These are phyloP conservation scores for Ophiostoma novo-ulmi DNA, from an alignment of 2,329 filamentous ascomycete species.

Conservation along the genomic window DNA sequence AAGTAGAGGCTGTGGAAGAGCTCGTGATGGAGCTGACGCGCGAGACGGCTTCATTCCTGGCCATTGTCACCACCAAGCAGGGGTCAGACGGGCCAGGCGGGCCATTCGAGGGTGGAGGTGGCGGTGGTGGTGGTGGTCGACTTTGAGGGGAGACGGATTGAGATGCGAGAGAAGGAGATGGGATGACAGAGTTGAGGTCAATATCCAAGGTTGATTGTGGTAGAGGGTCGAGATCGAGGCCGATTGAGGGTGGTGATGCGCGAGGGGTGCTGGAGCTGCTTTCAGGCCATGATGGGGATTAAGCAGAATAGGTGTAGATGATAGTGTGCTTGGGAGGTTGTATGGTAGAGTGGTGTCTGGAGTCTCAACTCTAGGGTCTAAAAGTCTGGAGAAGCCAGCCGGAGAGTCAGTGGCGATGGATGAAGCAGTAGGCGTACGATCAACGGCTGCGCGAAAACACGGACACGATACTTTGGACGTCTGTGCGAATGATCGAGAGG, in stretches of 20 bases:
- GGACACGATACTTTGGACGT: background rate
- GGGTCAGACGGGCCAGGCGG: constrained; percentile 20
- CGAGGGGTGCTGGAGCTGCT: background rate
- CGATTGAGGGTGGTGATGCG: background rate
- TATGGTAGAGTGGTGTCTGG: background rate
- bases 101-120: constrained; percentile 23
- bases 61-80: constrained; percentile 51
- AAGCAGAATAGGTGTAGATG: too few species aligned
- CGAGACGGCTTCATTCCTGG: constrained; percentile 58
- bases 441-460: constrained; percentile 13
- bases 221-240: background rate
- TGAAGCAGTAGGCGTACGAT: background rate
- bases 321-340: background rate
- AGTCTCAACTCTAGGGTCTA: background rate
- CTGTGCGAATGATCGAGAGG: background rate
- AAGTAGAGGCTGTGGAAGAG: constrained; percentile 41
- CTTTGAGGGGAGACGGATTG: background rate
- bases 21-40: constrained; percentile 63
- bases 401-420: background rate
- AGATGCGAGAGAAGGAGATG: background rate
- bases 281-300: constrained; percentile 1
- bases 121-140: too few species aligned
- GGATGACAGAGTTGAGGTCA: background rate
- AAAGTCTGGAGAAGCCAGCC: background rate
- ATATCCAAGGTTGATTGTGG: background rate